Conservation (phyloP, 352 stramenopile species). For the Phytophthora citrophthora region DNA sequence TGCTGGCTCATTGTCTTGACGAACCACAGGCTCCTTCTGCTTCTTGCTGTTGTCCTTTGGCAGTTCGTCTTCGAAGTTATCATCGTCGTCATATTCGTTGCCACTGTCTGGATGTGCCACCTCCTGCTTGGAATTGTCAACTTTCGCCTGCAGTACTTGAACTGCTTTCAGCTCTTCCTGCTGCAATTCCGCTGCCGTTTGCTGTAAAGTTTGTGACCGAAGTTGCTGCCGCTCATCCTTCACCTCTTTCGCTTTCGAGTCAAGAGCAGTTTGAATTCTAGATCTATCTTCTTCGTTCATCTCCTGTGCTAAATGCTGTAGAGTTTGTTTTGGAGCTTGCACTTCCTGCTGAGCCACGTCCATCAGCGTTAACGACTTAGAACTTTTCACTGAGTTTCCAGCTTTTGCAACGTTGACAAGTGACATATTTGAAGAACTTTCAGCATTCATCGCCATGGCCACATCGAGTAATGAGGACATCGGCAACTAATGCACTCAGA, state of each 20-base stretch:
- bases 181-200: conserved; percentile 30
- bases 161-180: conserved; percentile 40
- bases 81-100: conserved; percentile 33
- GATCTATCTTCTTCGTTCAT: conserved; percentile 53
- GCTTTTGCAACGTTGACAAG: conserved; percentile 47
- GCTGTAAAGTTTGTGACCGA: conserved; percentile 26
- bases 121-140: conserved; percentile 18
- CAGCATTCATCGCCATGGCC: conserved; percentile 50
- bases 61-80: conserved; percentile 62
- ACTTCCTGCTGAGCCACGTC: conserved; percentile 52
- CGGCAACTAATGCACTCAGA: background rate
- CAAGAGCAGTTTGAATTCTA: conserved; percentile 41
- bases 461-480: conserved; percentile 60
- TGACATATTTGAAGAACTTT: conserved; percentile 23
- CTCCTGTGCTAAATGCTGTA: conserved; percentile 52
- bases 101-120: conserved; percentile 7
- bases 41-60: conserved; percentile 21
- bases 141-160: conserved; percentile 17
- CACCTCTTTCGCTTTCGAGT: conserved; percentile 45
- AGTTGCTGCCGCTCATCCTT: conserved; percentile 38
- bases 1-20: conserved; percentile 10
- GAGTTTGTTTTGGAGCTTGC: conserved; percentile 25
- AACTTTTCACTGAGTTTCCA: conserved; percentile 21
- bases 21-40: conserved; percentile 1
- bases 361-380: conserved; percentile 42